phyloP scores from a whole-genome alignment of 2,329 filamentous ascomycete species.

The Fonsecaea monophora region DNA sequence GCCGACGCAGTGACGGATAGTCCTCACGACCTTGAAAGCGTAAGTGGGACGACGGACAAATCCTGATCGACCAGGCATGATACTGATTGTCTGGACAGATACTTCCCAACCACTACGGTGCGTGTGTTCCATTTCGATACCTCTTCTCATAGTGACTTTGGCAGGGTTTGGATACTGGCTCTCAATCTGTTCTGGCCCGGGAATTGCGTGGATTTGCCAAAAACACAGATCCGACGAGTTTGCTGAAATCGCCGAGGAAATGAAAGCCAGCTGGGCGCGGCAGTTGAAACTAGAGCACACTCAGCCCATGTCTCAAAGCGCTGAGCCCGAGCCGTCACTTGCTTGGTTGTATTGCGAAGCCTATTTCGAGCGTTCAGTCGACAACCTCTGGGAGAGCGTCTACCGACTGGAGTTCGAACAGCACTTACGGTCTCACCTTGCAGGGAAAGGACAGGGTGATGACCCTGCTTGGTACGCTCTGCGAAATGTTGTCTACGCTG shows the following conservation, averaged over 20 bases:
- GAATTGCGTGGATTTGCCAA: conserved; percentile 9
- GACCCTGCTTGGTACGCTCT: conserved; percentile 16
- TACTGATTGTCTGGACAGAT: not conserved
- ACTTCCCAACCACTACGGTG: conserved; percentile 9
- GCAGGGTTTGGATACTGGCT: conserved; percentile 13
- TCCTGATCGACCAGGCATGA: not conserved
- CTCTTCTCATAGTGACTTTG: conserved; percentile 1
- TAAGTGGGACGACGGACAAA: not conserved
- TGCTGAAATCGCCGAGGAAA: conserved; percentile 4
- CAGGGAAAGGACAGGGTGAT: not conserved
- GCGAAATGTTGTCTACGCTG: conserved; percentile 14
- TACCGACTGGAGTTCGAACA: conserved; percentile 13
- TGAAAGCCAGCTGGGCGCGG: conserved; percentile 7
- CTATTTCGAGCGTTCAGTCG: conserved; percentile 15
- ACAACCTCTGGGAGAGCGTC: conserved; percentile 12
- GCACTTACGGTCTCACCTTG: conserved; percentile 4
- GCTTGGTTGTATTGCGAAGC: conserved; percentile 18
- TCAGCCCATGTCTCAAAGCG: conserved; percentile 1
- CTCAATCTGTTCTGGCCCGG: conserved; percentile 16
- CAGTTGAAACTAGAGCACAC: conserved; percentile 5
- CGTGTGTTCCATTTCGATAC: conserved; percentile 1
- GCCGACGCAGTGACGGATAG: not conserved
- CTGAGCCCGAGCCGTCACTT: conserved; percentile 10
- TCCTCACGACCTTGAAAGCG: not conserved
- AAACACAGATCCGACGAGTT: conserved; percentile 10